These are phyloP conservation scores for Hericium rajendrae DNA, from an alignment of 768 basidiomycete species.

Conservation along the genomic window DNA sequence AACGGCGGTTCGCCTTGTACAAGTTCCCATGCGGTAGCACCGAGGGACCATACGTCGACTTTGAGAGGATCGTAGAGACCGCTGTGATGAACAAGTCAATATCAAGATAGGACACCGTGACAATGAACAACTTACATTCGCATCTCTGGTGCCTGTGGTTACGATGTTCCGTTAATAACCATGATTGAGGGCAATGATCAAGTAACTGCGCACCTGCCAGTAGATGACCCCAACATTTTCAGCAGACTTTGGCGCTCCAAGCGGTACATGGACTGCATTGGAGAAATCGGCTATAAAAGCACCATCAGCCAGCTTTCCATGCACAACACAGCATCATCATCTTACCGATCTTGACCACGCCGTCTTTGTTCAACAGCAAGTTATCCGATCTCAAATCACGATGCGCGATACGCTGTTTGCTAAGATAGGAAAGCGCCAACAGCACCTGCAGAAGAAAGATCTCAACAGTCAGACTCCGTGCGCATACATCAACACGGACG, in stretches of 20 bases:
- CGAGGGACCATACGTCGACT: constrained; percentile 15
- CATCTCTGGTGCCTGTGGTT: constrained; percentile 57
- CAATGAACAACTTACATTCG: constrained; percentile 41
- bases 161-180: background rate
- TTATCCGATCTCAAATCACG: constrained; percentile 83
- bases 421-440: constrained; percentile 55
- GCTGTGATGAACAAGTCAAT: background rate
- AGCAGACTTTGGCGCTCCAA: constrained; percentile 37
- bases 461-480: background rate
- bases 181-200: background rate
- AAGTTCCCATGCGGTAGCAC: constrained; percentile 14
- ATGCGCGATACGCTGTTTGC: constrained; percentile 61
- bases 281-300: constrained; percentile 62
- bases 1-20: constrained; percentile 11
- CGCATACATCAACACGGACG: background rate
- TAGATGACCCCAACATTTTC: constrained; percentile 65
- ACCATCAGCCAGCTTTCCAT: background rate
- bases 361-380: constrained; percentile 56
- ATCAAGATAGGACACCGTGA: background rate
- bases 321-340: constrained; percentile 5
- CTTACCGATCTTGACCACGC: constrained; percentile 68
- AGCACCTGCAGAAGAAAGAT: constrained; percentile 38
- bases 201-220: constrained; percentile 52
- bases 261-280: constrained; percentile 52
- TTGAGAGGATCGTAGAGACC: constrained; percentile 14